Evolutionary conservation across 805 yeast species (phyloP).

Genomic region (Nakazawaea peltata): DNA sequence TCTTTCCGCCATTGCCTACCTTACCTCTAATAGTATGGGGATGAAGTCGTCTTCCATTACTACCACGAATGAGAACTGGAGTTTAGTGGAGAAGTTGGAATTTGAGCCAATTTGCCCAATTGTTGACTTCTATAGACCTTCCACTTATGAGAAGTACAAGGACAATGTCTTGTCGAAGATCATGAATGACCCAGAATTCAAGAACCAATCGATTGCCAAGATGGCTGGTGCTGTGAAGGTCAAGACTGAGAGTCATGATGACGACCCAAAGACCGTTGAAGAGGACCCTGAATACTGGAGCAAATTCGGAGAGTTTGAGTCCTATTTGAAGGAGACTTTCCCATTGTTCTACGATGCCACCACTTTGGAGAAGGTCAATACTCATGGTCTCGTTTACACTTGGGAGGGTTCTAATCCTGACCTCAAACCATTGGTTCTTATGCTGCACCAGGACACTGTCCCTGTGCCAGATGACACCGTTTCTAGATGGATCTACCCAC

Average conservation of each 20-base stretch:
- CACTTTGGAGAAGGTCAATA: conserved; percentile 30
- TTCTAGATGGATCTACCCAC: conserved; percentile 29
- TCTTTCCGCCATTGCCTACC: too few relatives aligned
- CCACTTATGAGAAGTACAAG: conserved; percentile 22
- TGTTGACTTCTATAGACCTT: conserved; percentile 21
- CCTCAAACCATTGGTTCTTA: conserved; percentile 35
- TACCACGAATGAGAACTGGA: too few relatives aligned
- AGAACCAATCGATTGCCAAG: conserved; percentile 32
- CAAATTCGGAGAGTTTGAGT: conserved; percentile 25
- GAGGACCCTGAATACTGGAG: conserved; percentile 42
- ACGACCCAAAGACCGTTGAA: conserved; percentile 31
- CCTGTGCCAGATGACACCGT: conserved; percentile 35
- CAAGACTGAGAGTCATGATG: conserved; percentile 59
- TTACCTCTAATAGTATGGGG: too few relatives aligned
- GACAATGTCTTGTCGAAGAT: conserved; percentile 25
- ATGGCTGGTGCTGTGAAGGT: conserved; percentile 54
- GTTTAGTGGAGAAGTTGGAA: background rate
- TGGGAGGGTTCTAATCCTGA: conserved; percentile 32
- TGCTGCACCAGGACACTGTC: conserved; percentile 47
- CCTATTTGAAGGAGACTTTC: conserved; percentile 30
- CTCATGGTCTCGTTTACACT: conserved; percentile 34
- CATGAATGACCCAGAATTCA: conserved; percentile 27
- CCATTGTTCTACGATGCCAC: conserved; percentile 27
- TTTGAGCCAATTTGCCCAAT: conserved; percentile 9
- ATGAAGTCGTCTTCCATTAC: too few relatives aligned